These are phyloP conservation scores for Zopfochytrium polystomum DNA, from an alignment of 371 early-diverging fungal genomes.

Conservation along the genomic window DNA sequence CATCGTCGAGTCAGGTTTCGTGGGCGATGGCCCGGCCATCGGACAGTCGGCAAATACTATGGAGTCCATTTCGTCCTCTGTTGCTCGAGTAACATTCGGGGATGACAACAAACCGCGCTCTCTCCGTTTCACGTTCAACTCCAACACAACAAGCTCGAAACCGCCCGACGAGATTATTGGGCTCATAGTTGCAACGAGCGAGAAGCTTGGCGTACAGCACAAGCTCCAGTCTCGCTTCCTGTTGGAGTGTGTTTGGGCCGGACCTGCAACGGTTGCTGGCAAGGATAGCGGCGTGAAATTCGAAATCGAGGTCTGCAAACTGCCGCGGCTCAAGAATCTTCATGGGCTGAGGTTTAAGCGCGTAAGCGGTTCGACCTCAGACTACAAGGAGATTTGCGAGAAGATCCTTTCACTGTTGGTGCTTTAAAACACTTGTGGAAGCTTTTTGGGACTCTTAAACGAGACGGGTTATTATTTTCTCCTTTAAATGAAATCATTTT, in stretches of 20 bases:
- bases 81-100: conserved; percentile 12
- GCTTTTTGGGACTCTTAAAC: no score
- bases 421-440: conserved; percentile 16
- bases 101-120: conserved; percentile 55
- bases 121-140: conserved; percentile 61
- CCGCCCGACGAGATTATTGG: conserved; percentile 55
- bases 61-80: no score
- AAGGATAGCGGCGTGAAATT: conserved; percentile 41
- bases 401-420: conserved; percentile 39
- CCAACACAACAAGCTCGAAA: conserved; percentile 56
- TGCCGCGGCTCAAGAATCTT: conserved; percentile 55
- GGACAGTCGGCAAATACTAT: conserved; percentile 15
- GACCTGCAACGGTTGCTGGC: conserved; percentile 12
- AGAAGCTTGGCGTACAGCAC: conserved; percentile 33
- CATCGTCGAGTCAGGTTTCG: conserved; percentile 1
- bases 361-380: conserved; percentile 43
- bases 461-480: no score
- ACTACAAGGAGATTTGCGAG: conserved; percentile 60
- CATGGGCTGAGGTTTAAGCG: conserved; percentile 60
- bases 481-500: no score
- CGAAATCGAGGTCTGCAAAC: conserved; percentile 56
- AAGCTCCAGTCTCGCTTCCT: conserved; percentile 41
- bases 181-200: conserved; percentile 42
- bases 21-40: conserved; percentile 2
- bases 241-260: conserved; percentile 47